Evolutionary conservation across 257 asterid species (phyloP).

Genomic region (Nicotiana undulata): DNA sequence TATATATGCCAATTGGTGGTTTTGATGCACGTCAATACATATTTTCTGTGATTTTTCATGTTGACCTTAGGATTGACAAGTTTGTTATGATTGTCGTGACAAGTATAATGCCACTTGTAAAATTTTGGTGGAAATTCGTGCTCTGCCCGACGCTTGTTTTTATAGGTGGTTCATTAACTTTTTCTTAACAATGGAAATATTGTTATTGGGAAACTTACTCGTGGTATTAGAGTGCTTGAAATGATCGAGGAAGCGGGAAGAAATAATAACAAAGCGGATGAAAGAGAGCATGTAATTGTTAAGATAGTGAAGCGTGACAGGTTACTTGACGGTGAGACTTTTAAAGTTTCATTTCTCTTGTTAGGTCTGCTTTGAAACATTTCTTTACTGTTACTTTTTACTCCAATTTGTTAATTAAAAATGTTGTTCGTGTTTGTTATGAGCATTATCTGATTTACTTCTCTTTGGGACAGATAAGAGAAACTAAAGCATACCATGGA

Average conservation of each 20-base stretch:
- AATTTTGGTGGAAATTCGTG: not conserved
- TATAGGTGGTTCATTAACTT: not conserved
- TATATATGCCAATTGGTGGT: conserved; percentile 86
- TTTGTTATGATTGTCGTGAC: conserved; percentile 9
- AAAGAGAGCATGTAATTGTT: conserved; percentile 78
- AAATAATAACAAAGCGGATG: conserved; percentile 10
- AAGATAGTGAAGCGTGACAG: conserved; percentile 85
- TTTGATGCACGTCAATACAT: conserved; percentile 79
- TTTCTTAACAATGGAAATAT: conserved; percentile 53
- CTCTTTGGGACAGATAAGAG: conserved; percentile 24
- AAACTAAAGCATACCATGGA: conserved; percentile 52
- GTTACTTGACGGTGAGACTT: conserved; percentile 56
- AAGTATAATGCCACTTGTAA: not conserved
- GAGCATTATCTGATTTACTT: not conserved
- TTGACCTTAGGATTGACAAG: conserved; percentile 94
- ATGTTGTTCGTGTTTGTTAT: conserved; percentile 23
- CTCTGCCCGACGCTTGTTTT: not conserved
- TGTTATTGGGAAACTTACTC: conserved; percentile 87
- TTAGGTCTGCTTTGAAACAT: not conserved
- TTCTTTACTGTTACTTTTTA: not conserved
- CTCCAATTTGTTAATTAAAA: conserved; percentile 7
- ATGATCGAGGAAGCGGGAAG: conserved; percentile 81
- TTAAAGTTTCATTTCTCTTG: not conserved
- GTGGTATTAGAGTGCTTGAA: conserved; percentile 67
- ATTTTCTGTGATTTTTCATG: conserved; percentile 70